Evolutionary conservation across 2,329 filamentous ascomycete species (phyloP), one percentile per base, ranked within the genome.

Genomic region (Penicillium thymicola): DNA sequence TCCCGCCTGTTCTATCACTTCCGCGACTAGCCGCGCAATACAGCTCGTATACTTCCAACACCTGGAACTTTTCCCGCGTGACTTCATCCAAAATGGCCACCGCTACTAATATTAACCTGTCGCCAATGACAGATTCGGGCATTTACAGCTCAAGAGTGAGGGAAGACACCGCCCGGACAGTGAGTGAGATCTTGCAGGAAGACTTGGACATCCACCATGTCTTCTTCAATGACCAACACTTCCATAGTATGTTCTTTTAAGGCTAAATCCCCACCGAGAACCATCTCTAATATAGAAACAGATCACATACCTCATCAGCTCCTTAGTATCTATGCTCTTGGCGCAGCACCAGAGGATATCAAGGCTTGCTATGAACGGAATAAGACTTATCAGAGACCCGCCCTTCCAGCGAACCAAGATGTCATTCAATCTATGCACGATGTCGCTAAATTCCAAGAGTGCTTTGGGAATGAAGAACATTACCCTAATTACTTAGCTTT

Each of bases 291-390:
- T 54, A n/a, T 7, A 38, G 7, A 16, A 9, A 8, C 47, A 78
- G 76, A 96, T 70, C 92, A 96, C 67, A 90, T 94, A 58, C 81
- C 81, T 4, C 92, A 96, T 65, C 86, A 91, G 36, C 75, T 95
- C 5, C 81, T 96, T 11, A 86, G 86, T 16, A 77, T 94, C 30
- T 96, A 88, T 70, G 88, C 89, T 34, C 85, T 94, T 1, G 87
- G 88, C 0, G 90, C 89, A 8, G 75, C 81, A 0, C 71, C 86
- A 0, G 70, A 79, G 0, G 71, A 82, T 18, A 79, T 97, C 4
- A 79, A 86, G 64, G 74, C 75, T 11, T 86, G 82, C 16, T 96
- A 89, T 69, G 78, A 85, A 42, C 70, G 75, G 43, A 92, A 93
- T 71, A 75, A 74, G 5, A 67, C 69, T 5, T 92, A 93, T 67